A percentile compares a stretch with the other conserved stretches of the same genome.
These are phyloP conservation scores for Drechslera avenae DNA, from an alignment of 2,329 filamentous ascomycete genomes.

Conservation along the genomic window DNA sequence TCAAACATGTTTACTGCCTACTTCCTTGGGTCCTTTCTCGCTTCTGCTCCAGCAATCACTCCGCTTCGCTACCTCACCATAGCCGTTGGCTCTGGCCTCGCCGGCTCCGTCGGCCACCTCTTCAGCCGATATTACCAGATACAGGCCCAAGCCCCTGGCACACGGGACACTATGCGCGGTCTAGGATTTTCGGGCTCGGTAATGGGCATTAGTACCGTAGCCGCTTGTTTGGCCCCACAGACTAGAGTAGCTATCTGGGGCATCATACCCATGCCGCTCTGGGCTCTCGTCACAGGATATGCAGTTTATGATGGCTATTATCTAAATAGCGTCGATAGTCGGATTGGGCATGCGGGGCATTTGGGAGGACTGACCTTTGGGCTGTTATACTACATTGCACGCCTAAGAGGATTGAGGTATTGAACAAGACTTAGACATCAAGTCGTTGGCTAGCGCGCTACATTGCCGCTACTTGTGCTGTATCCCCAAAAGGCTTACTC, in stretches of 20 bases:
- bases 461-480: background rate
- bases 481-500: background rate
- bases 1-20: slow-evolving; percentile 52
- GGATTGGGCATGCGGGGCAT: slow-evolving; percentile 52
- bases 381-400: slow-evolving; percentile 34
- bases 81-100: slow-evolving; percentile 39
- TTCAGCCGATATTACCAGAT: slow-evolving; percentile 13
- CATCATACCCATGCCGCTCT: slow-evolving; percentile 50
- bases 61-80: slow-evolving; percentile 32
- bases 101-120: slow-evolving; percentile 28
- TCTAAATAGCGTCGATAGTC: slow-evolving; percentile 36
- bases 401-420: slow-evolving; percentile 22
- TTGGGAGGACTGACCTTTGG: slow-evolving; percentile 53
- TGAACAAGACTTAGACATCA: background rate
- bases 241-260: slow-evolving; percentile 43
- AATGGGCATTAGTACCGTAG: slow-evolving; percentile 48
- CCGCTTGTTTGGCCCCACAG: slow-evolving; percentile 48
- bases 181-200: slow-evolving; percentile 50
- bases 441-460: background rate
- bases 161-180: slow-evolving; percentile 13
- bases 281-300: slow-evolving; percentile 44
- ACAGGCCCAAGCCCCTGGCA: background rate
- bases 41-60: slow-evolving; percentile 35
- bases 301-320: slow-evolving; percentile 48
- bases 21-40: slow-evolving; percentile 45